A percentile compares a stretch with the other conserved stretches of the same genome.
These are phyloP conservation scores for Xylariaceae sp. DNA, from an alignment of 2,329 filamentous ascomycete genomes.

Conservation along the genomic window DNA sequence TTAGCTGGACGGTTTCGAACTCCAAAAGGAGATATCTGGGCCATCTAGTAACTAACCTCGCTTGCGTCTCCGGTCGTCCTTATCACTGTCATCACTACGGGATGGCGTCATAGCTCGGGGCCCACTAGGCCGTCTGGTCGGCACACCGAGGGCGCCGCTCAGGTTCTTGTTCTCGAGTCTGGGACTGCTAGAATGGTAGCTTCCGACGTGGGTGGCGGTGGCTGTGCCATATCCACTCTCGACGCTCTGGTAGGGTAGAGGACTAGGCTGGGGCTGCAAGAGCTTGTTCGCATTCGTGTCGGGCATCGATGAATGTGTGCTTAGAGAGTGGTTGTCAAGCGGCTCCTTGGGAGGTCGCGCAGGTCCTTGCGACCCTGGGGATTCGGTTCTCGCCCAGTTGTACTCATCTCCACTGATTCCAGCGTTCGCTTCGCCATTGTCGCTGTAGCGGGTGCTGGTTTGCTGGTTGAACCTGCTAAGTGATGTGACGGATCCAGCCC, in stretches of 20 bases:
- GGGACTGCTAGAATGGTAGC: slow-evolving; percentile 46
- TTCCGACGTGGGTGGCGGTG: slow-evolving; percentile 42
- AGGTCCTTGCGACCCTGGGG: slow-evolving; percentile 43
- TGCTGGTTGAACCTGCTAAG: slow-evolving; percentile 47
- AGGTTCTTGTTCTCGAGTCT: slow-evolving; percentile 54
- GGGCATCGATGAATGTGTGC: slow-evolving; percentile 41
- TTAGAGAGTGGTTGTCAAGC: slow-evolving; percentile 38
- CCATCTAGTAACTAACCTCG: slow-evolving; percentile 42
- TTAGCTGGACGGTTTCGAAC: slow-evolving; percentile 10
- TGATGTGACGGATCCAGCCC: slow-evolving; percentile 57
- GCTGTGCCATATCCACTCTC: slow-evolving; percentile 51
- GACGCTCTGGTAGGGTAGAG: slow-evolving; percentile 51
- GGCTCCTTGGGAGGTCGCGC: slow-evolving; percentile 61
- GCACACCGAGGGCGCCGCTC: slow-evolving; percentile 47
- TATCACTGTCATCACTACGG: slow-evolving; percentile 40
- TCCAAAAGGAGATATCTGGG: neutral
- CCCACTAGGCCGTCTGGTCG: slow-evolving; percentile 51
- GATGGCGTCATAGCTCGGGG: slow-evolving; percentile 57
- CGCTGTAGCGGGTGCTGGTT: slow-evolving; percentile 46
- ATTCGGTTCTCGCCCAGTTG: slow-evolving; percentile 35
- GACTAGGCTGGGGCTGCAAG: slow-evolving; percentile 48
- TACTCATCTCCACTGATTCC: slow-evolving; percentile 40
- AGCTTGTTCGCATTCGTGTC: slow-evolving; percentile 46
- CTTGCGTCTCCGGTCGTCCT: slow-evolving; percentile 49
- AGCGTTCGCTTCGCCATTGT: slow-evolving; percentile 36